phyloP scores from a whole-genome alignment of 495 filamentous ascomycete genomes.

The Tetracladium setigerum region DNA sequence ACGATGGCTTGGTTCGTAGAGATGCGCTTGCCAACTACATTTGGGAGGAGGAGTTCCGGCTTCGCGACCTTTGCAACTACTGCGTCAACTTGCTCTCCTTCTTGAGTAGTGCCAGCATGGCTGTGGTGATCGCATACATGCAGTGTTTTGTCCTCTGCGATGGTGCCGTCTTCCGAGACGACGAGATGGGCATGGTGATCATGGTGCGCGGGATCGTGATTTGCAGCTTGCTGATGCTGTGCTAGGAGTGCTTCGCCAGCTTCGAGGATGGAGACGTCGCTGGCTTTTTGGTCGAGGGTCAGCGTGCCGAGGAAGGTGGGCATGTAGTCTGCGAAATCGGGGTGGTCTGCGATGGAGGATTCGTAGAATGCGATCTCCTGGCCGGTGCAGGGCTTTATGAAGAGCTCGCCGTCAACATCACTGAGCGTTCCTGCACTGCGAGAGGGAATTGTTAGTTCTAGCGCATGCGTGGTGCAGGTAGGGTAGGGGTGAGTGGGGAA shows the following conservation, averaged over 20 bases:
- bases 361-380: slow-evolving; percentile 93
- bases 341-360: slow-evolving; percentile 54
- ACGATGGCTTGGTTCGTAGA: slow-evolving; percentile 74
- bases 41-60: slow-evolving; percentile 18
- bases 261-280: slow-evolving; percentile 16
- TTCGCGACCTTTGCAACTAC: slow-evolving; percentile 8
- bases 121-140: slow-evolving; percentile 8
- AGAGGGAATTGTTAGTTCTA: neutral
- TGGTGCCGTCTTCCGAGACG: neutral
- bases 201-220: neutral
- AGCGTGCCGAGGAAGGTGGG: slow-evolving; percentile 80
- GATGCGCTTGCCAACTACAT: slow-evolving; percentile 43
- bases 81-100: neutral
- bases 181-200: neutral
- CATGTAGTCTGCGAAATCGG: slow-evolving; percentile 68
- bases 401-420: slow-evolving; percentile 72
- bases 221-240: neutral
- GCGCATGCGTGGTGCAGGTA: slow-evolving; percentile 3
- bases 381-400: slow-evolving; percentile 90
- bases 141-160: neutral
- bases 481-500: neutral
- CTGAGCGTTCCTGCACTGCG: slow-evolving; percentile 83
- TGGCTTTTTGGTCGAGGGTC: slow-evolving; percentile 27
- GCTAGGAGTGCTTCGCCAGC: slow-evolving; percentile 16
- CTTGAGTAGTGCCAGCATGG: neutral